phyloP scores from a whole-genome alignment of 257 asterid genomes.

The Avicennia marina region DNA sequence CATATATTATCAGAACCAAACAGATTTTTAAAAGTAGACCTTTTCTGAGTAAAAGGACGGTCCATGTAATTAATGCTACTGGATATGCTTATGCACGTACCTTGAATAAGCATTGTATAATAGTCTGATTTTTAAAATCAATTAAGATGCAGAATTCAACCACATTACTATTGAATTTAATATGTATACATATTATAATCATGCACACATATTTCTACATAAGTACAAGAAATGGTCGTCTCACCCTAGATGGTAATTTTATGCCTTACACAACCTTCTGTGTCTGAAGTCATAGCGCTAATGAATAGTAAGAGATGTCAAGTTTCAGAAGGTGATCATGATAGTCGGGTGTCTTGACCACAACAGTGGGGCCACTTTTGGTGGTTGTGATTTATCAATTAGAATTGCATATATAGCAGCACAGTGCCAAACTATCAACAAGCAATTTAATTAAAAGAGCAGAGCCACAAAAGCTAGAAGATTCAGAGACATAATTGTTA shows the following conservation, averaged over 20 bases:
- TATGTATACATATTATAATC: no score
- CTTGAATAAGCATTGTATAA: conserved; percentile 3
- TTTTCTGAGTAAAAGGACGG: neutral
- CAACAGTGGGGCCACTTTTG: neutral
- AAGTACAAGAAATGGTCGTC: no score
- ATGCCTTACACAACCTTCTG: no score
- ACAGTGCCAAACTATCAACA: neutral
- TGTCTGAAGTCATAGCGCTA: no score
- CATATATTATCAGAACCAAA: neutral
- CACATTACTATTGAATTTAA: no score
- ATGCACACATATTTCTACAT: no score
- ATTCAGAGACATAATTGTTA: neutral
- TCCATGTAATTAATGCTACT: neutral
- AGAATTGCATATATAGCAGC: neutral
- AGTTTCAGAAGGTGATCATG: neutral
- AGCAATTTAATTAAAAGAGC: neutral
- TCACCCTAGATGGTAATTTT: no score
- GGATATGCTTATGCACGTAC: neutral
- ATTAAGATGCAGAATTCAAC: no score
- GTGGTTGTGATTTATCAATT: neutral
- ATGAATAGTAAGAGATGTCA: no score
- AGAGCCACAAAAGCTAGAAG: neutral
- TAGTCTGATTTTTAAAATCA: no score
- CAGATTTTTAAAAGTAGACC: neutral
- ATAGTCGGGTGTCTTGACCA: no score